Base-by-base conservation (phyloP, 306 rosid species). In the Bauhinia variegata region DNA sequence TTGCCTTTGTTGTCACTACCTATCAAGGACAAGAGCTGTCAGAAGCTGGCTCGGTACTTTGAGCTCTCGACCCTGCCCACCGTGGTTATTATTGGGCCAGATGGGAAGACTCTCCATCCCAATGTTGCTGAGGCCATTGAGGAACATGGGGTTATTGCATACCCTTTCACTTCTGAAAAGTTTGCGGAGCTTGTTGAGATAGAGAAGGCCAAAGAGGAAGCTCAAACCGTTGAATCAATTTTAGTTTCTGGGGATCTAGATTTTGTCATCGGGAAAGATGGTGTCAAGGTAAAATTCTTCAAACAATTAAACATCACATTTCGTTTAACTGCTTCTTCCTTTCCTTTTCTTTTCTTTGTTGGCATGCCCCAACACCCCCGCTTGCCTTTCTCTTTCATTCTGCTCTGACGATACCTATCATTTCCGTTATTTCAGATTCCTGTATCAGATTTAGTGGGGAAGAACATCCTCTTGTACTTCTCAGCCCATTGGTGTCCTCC, bases 401-500 rank as follows among this genome's bases (percentile, higher is more conserved):
- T 15, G 49, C 23, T 57, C 28, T 39, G 31, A 47, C 33, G 18
- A 54, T 65, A 48, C 64, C 14, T 11, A 12, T 19, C 36, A 60
- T 49, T 38, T 39, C 5, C 37, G 4, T 65, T 47, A 23, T 23
- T 56, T 65, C 80, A 89, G 97, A 57, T 89, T 55, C 89, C 71
- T 0, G 90, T 92, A 51, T 82, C 89, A 9, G 87, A 82, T 55
- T 74, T 92, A 16, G 78, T 76, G 57, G 96, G 96, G 57, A 87
- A 83, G 83, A 86, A 32, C 42, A 70, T 92, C 61, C 84, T 92
- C 37, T 82, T 92, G 14, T 92, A 89, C 75, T 92, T 92, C 85
- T 92, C 96, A 38, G 97, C 92, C 8, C 89, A 87, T 8, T 87
- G 96, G 95, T 85, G 95, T 67, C 87, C 90, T 38, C 91, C 92